Evolutionary conservation across 345 rosid genomes (phyloP), one percentile per base, ranked within the genome.

Genomic region (Melaleuca alternifolia): DNA sequence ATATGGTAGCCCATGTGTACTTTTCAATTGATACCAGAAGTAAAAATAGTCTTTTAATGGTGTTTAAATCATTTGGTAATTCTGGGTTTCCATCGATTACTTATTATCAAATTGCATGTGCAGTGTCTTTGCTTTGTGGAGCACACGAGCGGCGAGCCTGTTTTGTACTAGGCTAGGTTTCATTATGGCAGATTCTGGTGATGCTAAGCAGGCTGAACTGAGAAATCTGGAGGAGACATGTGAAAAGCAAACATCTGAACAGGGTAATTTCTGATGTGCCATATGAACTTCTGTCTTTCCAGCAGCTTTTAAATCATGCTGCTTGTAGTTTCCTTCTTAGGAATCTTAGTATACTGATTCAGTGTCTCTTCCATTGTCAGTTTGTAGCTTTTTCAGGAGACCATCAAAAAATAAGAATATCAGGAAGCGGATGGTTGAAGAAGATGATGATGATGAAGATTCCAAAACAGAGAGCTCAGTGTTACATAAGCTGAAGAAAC

Each of bases 311-410:
- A 37, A 6, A 21, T 56, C 61, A 56, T 23, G 28, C 61, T 56
- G 28, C 11, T 23, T 56, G 61, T 56, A 56, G 61, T 10, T 71
- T 71, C 11, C 26, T 24, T 37, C 23, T 37, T 71, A 37, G 18
- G 48, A 71, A 71, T 71, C 13, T 71, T 4, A 33, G 48, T 71
- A 71, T 37, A 71, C 48, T 71, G 88, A 81, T 90, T 91, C 51
- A 82, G 81, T 53, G 86, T 82, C 15, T 90, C 87, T 59, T 84
- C 88, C 51, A 46, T 89, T 85, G 82, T 88, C 89, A 94, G 99
- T 94, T 59, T 95, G 98, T 90, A 94, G 90, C 90, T 94, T 95
- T 91, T 93, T 96, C 85, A 91, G 94, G 89, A 95, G 93, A 91
- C 96, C 99, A 33, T 82, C 91, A 3, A 95, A 92, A 89, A 89